These are phyloP conservation scores for Trametes punicea DNA, from an alignment of 768 basidiomycete species.

Conservation along the genomic window DNA sequence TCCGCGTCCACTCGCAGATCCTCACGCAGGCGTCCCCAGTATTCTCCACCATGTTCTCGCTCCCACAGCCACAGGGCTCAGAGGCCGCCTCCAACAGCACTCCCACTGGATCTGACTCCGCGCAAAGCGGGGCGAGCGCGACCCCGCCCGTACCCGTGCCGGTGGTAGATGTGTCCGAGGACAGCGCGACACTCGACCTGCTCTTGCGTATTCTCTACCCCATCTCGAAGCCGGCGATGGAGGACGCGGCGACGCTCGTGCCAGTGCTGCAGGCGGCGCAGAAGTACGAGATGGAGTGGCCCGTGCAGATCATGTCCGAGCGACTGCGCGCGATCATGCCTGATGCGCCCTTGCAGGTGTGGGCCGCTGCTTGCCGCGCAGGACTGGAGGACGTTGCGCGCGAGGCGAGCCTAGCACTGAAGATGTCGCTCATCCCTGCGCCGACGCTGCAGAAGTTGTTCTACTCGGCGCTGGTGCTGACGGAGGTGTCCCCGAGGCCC, in stretches of 20 bases:
- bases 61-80: not conserved
- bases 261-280: slow-evolving; percentile 25
- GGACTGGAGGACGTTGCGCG: slow-evolving; percentile 8
- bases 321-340: not conserved
- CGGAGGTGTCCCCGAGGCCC: not conserved
- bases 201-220: slow-evolving; percentile 28
- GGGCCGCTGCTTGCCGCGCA: slow-evolving; percentile 9
- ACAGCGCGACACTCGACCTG: slow-evolving; percentile 21
- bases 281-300: slow-evolving; percentile 28
- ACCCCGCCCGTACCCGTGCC: not conserved
- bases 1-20: slow-evolving; percentile 29
- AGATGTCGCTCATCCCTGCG: not conserved
- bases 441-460: not conserved
- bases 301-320: slow-evolving; percentile 12
- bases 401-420: not conserved
- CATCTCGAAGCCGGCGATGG: slow-evolving; percentile 14
- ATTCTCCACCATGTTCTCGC: slow-evolving; percentile 30
- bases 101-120: not conserved
- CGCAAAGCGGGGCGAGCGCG: not conserved
- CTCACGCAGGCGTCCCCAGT: slow-evolving; percentile 30
- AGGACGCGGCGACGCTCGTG: slow-evolving; percentile 4
- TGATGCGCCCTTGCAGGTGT: slow-evolving; percentile 3
- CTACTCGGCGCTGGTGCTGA: not conserved
- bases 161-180: slow-evolving; percentile 19
- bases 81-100: not conserved